These are phyloP conservation scores for Cutaneotrichosporon mucoides DNA, from an alignment of 1,284 basidiomycete genomes.

Conservation along the genomic window DNA sequence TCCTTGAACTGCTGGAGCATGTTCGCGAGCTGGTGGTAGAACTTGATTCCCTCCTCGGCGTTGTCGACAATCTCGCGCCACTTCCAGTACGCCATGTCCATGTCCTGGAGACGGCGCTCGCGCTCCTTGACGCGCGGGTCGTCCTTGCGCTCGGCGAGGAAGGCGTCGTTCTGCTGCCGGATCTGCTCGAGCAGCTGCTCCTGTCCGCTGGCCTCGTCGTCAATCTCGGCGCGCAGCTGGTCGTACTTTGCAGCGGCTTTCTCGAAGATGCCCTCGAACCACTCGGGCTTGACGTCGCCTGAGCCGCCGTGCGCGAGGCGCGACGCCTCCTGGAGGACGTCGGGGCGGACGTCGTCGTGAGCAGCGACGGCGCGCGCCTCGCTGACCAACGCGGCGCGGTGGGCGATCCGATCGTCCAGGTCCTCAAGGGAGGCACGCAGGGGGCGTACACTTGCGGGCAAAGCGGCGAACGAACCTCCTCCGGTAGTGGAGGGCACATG, in stretches of 20 bases:
- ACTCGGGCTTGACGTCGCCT: conserved; percentile 70
- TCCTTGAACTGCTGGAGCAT: conserved; percentile 71
- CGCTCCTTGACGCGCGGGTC: conserved; percentile 74
- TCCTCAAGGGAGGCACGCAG: conserved; percentile 74
- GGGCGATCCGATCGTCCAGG: conserved; percentile 67
- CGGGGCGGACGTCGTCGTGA: conserved; percentile 70
- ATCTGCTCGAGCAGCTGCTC: conserved; percentile 63
- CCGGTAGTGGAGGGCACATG: conserved; percentile 46
- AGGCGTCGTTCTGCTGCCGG: conserved; percentile 67
- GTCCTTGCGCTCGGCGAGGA: conserved; percentile 71
- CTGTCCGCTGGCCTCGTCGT: conserved; percentile 61
- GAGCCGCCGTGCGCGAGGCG: conserved; percentile 54
- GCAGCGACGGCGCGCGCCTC: conserved; percentile 63
- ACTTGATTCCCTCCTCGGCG: conserved; percentile 85
- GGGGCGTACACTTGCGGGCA: conserved; percentile 57
- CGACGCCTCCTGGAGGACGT: conserved; percentile 65
- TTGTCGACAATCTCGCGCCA: conserved; percentile 82
- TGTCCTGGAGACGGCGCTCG: conserved; percentile 78
- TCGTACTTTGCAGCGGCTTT: conserved; percentile 77
- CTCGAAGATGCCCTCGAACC: conserved; percentile 80
- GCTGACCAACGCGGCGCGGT: conserved; percentile 61
- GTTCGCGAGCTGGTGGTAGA: conserved; percentile 73
- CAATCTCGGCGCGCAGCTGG: conserved; percentile 63
- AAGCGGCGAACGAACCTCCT: conserved; percentile 20
- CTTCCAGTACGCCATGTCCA: conserved; percentile 82